These are phyloP conservation scores for Amanita subjunquillea DNA, from an alignment of 768 basidiomycete species.

Conservation along the genomic window DNA sequence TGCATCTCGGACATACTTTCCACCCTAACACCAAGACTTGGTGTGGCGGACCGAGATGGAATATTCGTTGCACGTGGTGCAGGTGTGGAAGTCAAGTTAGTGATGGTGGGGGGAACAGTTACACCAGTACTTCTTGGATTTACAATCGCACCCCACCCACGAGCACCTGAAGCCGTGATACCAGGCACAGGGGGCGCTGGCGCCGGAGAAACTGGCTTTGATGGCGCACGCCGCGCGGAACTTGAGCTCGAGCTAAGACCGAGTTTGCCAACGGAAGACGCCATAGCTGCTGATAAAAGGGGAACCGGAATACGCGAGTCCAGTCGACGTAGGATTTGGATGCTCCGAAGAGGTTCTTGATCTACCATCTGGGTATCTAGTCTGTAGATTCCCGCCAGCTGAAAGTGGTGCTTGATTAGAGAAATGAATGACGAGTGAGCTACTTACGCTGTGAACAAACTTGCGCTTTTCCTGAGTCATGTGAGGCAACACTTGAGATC, in stretches of 20 bases:
- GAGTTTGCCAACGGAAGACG: constrained; percentile 44
- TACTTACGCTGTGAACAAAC: constrained; percentile 68
- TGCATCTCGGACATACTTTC: constrained; percentile 5
- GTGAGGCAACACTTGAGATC: constrained; percentile 63
- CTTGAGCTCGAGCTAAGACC: constrained; percentile 26
- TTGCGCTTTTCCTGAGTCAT: constrained; percentile 75
- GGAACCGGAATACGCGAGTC: constrained; percentile 76
- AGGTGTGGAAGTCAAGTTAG: background rate
- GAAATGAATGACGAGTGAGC: background rate
- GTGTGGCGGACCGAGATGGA: background rate
- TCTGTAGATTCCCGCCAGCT: constrained; percentile 74
- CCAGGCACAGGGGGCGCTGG: background rate
- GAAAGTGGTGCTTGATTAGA: constrained; percentile 1
- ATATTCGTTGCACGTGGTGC: background rate
- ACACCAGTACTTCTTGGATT: constrained; percentile 1
- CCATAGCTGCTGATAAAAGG: constrained; percentile 43
- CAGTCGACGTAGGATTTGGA: constrained; percentile 71
- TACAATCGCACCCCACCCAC: constrained; percentile 5
- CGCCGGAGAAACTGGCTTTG: background rate
- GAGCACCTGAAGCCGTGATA: constrained; percentile 2
- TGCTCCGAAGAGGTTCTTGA: constrained; percentile 80
- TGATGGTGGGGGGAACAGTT: background rate
- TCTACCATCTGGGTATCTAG: constrained; percentile 85
- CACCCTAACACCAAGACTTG: background rate
- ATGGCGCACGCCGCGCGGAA: background rate